These are phyloP conservation scores for Mortierella sp. DNA, from an alignment of 371 early-diverging fungal genomes.

Conservation along the genomic window DNA sequence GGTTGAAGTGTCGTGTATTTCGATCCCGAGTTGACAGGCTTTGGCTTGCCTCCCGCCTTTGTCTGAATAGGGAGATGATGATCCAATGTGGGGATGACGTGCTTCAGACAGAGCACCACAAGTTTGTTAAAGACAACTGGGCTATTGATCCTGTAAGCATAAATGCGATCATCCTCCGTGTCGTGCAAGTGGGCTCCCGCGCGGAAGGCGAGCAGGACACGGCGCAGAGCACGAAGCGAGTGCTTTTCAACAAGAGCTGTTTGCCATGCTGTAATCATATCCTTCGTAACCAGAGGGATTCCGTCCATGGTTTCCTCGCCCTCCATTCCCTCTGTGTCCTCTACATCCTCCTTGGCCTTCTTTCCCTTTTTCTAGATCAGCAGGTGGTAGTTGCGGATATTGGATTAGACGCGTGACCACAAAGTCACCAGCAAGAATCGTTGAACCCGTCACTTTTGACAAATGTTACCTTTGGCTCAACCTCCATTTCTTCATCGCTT, in stretches of 20 bases:
- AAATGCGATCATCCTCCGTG: constrained; percentile 61
- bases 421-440: neutral
- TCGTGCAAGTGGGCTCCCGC: constrained; percentile 85
- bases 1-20: constrained; percentile 81
- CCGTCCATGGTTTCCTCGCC: constrained; percentile 46
- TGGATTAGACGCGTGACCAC: neutral
- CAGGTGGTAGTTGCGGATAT: neutral
- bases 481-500: constrained; percentile 36
- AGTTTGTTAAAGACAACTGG: constrained; percentile 85
- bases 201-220: constrained; percentile 83
- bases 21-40: constrained; percentile 61
- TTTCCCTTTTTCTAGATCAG: constrained; percentile 28
- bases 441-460: neutral
- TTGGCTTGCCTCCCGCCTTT: constrained; percentile 58
- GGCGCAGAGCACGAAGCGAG: constrained; percentile 70
- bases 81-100: constrained; percentile 65
- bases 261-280: constrained; percentile 82
- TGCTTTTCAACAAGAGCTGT: constrained; percentile 64
- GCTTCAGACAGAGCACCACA: constrained; percentile 69
- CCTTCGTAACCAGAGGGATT: constrained; percentile 67
- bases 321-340: neutral
- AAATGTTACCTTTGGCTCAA: constrained; percentile 48
- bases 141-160: constrained; percentile 75
- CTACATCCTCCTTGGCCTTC: constrained; percentile 17
- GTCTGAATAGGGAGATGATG: constrained; percentile 63